Percentiles rank a stretch among this genome's conserved stretches.
phyloP scores from a whole-genome alignment of 257 asterid genomes.

The Solanum medicagineum region DNA sequence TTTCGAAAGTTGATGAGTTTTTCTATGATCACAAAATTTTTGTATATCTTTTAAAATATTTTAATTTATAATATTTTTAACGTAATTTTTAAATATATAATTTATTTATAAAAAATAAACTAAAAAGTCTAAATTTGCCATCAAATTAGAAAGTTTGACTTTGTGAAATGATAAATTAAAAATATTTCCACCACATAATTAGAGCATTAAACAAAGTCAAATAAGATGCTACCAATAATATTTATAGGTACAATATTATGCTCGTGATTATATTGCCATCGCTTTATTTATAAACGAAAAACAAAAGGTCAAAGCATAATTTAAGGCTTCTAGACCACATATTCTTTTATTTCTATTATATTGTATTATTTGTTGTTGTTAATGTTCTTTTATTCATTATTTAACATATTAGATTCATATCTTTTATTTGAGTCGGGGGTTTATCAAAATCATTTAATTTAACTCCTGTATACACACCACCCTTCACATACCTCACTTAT shows the following conservation, averaged over 20 bases:
- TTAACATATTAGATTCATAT: not conserved
- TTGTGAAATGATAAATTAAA: not conserved
- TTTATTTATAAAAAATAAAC: too few species aligned
- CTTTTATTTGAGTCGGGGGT: fast-evolving
- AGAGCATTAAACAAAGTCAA: not conserved
- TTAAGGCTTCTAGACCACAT: not conserved
- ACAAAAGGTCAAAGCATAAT: not conserved
- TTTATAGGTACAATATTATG: not conserved
- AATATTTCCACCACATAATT: not conserved
- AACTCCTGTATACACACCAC: not conserved
- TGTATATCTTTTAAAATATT: too few species aligned
- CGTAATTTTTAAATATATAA: too few species aligned
- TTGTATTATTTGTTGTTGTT: not conserved
- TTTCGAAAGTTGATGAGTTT: too few species aligned
- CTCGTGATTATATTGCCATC: not conserved
- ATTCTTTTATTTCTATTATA: not conserved
- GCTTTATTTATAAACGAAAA: not conserved
- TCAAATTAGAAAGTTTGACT: not conserved
- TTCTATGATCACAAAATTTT: too few species aligned
- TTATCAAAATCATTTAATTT: too few species aligned
- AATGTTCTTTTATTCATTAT: not conserved
- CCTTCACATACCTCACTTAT: not conserved
- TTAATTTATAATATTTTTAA: too few species aligned
- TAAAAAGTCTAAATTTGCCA: not conserved
- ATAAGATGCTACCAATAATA: not conserved